These are phyloP conservation scores for Solanum phureja DNA, from an alignment of 257 asterid species.

Conservation along the genomic window DNA sequence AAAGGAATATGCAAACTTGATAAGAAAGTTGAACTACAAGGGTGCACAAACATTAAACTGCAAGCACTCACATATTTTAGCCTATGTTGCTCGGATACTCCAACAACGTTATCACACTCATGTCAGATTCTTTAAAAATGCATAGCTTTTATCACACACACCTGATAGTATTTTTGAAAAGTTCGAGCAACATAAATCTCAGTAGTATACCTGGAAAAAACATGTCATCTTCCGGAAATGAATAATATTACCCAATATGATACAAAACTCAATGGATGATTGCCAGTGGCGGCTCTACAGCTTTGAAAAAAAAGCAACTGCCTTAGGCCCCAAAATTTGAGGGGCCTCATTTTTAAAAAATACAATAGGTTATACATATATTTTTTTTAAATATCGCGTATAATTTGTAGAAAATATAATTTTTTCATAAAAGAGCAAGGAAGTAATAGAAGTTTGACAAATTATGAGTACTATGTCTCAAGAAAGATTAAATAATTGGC, in stretches of 20 bases:
- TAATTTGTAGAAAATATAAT: no score
- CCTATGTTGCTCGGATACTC: not conserved
- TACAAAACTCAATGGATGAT: not conserved
- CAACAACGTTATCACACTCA: not conserved
- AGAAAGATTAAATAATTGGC: no score
- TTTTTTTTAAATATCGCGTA: no score
- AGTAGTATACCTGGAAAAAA: not conserved
- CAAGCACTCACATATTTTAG: not conserved
- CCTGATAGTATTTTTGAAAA: not conserved
- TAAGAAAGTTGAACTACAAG: not conserved
- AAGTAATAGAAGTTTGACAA: no score
- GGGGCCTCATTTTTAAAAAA: no score
- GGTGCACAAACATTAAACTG: not conserved
- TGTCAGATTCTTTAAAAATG: not conserved
- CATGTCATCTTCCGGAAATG: not conserved
- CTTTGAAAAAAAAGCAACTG: no score
- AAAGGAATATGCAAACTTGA: not conserved
- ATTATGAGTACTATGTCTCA: no score
- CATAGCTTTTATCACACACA: not conserved
- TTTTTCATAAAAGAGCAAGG: no score
- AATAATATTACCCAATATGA: not conserved
- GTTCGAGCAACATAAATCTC: not conserved
- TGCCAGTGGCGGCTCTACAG: no score
- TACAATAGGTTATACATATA: no score
- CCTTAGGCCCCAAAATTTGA: no score